A percentile compares a stretch with the other conserved stretches of the same genome.
Conservation (phyloP, 768 basidiomycete species). For the Flagelloscypha sp. region DNA sequence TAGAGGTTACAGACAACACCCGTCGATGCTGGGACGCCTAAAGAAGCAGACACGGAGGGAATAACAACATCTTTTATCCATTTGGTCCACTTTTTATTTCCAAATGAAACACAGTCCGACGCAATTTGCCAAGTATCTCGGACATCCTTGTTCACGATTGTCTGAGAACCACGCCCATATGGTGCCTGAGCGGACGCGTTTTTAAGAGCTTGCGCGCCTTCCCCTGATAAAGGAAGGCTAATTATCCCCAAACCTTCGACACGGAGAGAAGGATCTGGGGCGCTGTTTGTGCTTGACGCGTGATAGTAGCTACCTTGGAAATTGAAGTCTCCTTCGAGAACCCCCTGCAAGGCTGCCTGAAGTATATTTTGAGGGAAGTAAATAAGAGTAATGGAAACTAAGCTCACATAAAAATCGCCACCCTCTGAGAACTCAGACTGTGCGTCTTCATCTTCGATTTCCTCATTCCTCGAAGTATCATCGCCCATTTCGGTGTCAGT, state of each 20-base stretch:
- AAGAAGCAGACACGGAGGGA: constrained; percentile 21
- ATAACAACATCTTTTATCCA: constrained; percentile 24
- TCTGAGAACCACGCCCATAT: constrained; percentile 36
- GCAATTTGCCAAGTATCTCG: constrained; percentile 47
- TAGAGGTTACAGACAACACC: constrained; percentile 31
- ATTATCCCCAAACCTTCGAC: constrained; percentile 33
- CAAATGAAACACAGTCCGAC: constrained; percentile 27
- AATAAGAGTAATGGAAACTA: too few relatives aligned
- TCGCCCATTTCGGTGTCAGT: too few relatives aligned
- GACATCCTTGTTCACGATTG: constrained; percentile 33
- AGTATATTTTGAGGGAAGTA: neutral
- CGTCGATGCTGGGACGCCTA: constrained; percentile 26
- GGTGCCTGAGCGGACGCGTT: constrained; percentile 29
- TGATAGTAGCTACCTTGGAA: constrained; percentile 28
- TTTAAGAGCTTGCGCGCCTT: constrained; percentile 32
- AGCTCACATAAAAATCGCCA: too few relatives aligned
- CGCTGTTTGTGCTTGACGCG: constrained; percentile 15
- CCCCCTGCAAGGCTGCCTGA: constrained; percentile 24
- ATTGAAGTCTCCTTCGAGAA: constrained; percentile 20
- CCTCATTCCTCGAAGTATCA: too few relatives aligned
- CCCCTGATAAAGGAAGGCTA: constrained; percentile 32
- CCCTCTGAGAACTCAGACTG: too few relatives aligned
- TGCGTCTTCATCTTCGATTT: too few relatives aligned
- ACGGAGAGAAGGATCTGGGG: constrained; percentile 33
- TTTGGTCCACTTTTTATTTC: constrained; percentile 30